These are phyloP conservation scores for Capsicum chinense DNA, from an alignment of 257 asterid genomes.

Conservation along the genomic window DNA sequence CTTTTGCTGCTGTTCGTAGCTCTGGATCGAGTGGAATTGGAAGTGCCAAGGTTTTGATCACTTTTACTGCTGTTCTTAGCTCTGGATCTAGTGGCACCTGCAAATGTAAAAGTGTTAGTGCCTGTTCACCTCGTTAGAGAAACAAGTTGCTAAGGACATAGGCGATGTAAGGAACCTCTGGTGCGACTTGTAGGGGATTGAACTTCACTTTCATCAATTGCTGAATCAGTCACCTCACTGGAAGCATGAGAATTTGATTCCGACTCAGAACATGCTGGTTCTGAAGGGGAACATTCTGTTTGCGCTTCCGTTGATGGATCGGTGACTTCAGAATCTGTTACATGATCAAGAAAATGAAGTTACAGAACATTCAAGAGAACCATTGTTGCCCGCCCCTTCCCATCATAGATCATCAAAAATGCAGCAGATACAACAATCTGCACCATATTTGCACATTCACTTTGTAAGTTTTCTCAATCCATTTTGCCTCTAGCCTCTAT, in stretches of 20 bases:
- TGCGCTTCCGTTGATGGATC: conserved; percentile 39
- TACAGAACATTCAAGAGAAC: not conserved
- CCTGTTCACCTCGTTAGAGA: conserved; percentile 44
- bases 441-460: not conserved
- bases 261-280: conserved; percentile 41
- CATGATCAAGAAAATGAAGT: conserved; percentile 40
- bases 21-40: conserved; percentile 50
- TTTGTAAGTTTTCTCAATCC: too few relatives aligned
- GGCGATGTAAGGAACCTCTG: not conserved
- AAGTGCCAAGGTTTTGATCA: conserved; percentile 39
- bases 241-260: conserved; percentile 52
- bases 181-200: conserved; percentile 46
- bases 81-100: conserved; percentile 66
- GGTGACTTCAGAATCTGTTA: conserved; percentile 60
- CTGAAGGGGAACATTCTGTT: conserved; percentile 39
- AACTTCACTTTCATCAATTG: conserved; percentile 63
- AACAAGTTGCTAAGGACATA: conserved; percentile 27
- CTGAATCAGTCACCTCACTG: conserved; percentile 60
- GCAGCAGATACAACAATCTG: conserved; percentile 12
- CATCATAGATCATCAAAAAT: conserved; percentile 18
- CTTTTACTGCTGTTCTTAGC: conserved; percentile 50
- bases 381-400: not conserved
- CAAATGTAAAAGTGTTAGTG: conserved; percentile 31
- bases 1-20: conserved; percentile 48
- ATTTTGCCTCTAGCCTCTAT: not conserved